Evolutionary conservation across 192 early-diverging fungal genomes (phyloP).

Genomic region (Coemansia sp.): DNA sequence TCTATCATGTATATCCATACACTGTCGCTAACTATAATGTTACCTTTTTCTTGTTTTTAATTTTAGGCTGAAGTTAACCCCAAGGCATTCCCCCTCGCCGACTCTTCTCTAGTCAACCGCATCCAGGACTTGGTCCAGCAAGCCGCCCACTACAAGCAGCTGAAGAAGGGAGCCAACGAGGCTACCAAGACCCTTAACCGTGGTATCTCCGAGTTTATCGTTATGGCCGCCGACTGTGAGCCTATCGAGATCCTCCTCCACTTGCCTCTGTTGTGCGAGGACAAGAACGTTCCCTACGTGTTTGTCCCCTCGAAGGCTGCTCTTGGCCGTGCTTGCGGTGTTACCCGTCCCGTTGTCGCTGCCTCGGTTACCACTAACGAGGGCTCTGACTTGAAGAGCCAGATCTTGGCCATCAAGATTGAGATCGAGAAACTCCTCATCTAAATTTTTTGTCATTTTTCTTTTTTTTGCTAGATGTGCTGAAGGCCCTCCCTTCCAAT

Average conservation of each 20-base stretch:
- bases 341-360: conserved; percentile 91
- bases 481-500: conserved; percentile 26
- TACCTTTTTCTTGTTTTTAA: conserved; percentile 2
- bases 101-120: conserved; percentile 83
- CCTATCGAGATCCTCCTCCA: conserved; percentile 98
- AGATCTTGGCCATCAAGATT: conserved; percentile 87
- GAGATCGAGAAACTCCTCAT: conserved; percentile 85
- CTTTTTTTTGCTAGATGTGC: conserved; percentile 23
- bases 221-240: conserved; percentile 98
- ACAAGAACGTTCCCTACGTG: conserved; percentile 99
- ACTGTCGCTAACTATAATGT: not conserved
- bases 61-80: conserved; percentile 46
- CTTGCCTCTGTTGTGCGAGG: conserved; percentile 97
- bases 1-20: not conserved
- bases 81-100: conserved; percentile 89
- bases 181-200: conserved; percentile 99
- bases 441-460: conserved; percentile 14
- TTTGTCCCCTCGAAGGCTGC: conserved; percentile 97
- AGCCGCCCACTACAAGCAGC: conserved; percentile 99
- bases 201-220: conserved; percentile 97
- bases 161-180: conserved; percentile 99
- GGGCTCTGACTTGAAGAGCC: conserved; percentile 90
- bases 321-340: conserved; percentile 96
- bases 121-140: conserved; percentile 98
- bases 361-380: conserved; percentile 97